phyloP scores from a whole-genome alignment of 805 yeast species.

The Candida corydali region DNA sequence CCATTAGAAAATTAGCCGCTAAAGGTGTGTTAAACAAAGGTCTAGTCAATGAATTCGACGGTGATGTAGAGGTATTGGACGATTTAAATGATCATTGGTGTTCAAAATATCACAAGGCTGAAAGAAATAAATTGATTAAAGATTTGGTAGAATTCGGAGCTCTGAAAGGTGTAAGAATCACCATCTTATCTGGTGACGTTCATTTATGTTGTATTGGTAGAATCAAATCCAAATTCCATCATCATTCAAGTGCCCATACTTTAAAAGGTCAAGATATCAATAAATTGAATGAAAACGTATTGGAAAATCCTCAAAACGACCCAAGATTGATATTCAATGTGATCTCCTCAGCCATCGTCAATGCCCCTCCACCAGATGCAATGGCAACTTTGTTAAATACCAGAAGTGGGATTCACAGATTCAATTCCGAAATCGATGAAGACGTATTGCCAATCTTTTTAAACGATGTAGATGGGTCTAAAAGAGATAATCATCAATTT shows the following conservation, averaged over 20 bases:
- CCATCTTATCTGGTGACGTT: slow-evolving; percentile 90
- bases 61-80: slow-evolving; percentile 84
- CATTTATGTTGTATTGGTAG: slow-evolving; percentile 85
- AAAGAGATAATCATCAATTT: slow-evolving; percentile 47
- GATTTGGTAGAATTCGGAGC: slow-evolving; percentile 66
- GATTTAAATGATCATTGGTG: slow-evolving; percentile 98
- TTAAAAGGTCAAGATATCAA: slow-evolving; percentile 13
- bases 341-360: slow-evolving; percentile 84
- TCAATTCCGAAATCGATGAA: slow-evolving; percentile 64
- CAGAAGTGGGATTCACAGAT: slow-evolving; percentile 66
- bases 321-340: slow-evolving; percentile 77
- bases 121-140: slow-evolving; percentile 67
- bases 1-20: slow-evolving; percentile 56
- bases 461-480: slow-evolving; percentile 51
- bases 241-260: slow-evolving; percentile 24
- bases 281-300: slow-evolving; percentile 35
- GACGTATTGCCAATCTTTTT: slow-evolving; percentile 74
- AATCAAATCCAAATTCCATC: slow-evolving; percentile 51
- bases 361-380: slow-evolving; percentile 88
- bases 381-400: slow-evolving; percentile 73
- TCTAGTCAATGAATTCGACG: slow-evolving; percentile 87
- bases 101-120: slow-evolving; percentile 77
- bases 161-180: slow-evolving; percentile 61
- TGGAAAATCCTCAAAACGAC: slow-evolving; percentile 59
- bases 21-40: slow-evolving; percentile 62